Evolutionary conservation across 352 stramenopile genomes (phyloP).

Genomic region (Chrysophaeum taylorii): DNA sequence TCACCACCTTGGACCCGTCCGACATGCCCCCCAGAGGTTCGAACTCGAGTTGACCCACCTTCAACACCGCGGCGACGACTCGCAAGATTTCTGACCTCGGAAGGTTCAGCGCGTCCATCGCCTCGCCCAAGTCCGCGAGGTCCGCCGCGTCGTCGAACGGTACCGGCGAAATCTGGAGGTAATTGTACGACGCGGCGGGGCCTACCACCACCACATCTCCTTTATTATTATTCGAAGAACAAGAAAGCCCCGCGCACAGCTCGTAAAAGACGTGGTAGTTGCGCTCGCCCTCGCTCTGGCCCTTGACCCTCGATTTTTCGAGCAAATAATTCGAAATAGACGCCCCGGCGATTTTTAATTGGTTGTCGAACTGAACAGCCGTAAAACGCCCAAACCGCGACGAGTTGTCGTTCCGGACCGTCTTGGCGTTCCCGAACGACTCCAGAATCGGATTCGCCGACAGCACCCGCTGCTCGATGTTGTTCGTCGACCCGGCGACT

Average conservation of each 20-base stretch:
- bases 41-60: slow-evolving; percentile 69
- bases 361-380: slow-evolving; percentile 73
- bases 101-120: slow-evolving; percentile 72
- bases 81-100: slow-evolving; percentile 67
- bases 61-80: slow-evolving; percentile 65
- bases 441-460: slow-evolving; percentile 78
- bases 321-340: slow-evolving; percentile 74
- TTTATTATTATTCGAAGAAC: too few relatives aligned
- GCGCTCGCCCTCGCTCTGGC: slow-evolving; percentile 62
- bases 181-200: neutral
- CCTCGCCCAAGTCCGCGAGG: slow-evolving; percentile 54
- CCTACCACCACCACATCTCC: too few relatives aligned
- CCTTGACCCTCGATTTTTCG: slow-evolving; percentile 77
- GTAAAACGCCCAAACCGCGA: slow-evolving; percentile 78
- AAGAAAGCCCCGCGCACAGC: slow-evolving; percentile 60
- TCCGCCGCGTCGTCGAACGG: slow-evolving; percentile 59
- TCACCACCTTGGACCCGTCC: slow-evolving; percentile 59
- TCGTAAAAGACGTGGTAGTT: slow-evolving; percentile 92
- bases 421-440: slow-evolving; percentile 91
- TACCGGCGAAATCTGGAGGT: slow-evolving; percentile 17
- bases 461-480: slow-evolving; percentile 49
- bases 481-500: slow-evolving; percentile 37
- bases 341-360: slow-evolving; percentile 52
- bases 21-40: slow-evolving; percentile 64
- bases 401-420: slow-evolving; percentile 91